These are phyloP conservation scores for Chlamydomonas sp. DNA, from an alignment of 139 green algal species.

Conservation along the genomic window DNA sequence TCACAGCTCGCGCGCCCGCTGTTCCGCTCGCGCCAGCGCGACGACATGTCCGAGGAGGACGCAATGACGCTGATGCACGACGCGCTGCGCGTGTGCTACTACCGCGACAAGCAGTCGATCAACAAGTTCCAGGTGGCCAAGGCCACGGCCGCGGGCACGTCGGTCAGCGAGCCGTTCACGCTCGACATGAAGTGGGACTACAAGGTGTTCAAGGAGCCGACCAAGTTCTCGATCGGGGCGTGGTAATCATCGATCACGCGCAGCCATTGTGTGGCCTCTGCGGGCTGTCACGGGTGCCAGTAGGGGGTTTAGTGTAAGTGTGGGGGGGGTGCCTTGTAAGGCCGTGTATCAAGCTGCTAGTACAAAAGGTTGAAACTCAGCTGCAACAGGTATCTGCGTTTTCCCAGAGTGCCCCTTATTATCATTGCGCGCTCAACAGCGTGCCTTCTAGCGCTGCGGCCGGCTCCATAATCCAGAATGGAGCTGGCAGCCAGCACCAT, in stretches of 20 bases:
- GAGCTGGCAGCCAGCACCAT: too few species aligned
- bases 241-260: constrained; percentile 50
- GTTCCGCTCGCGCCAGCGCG: constrained; percentile 76
- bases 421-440: too few species aligned
- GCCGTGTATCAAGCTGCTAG: too few species aligned
- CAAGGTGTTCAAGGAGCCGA: constrained; percentile 54
- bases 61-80: constrained; percentile 76
- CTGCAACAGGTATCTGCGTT: too few species aligned
- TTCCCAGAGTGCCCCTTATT: too few species aligned
- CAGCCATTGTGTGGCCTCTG: too few species aligned
- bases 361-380: too few species aligned
- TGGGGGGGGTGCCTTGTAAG: too few species aligned
- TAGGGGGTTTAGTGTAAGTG: too few species aligned
- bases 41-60: constrained; percentile 88
- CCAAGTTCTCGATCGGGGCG: constrained; percentile 48
- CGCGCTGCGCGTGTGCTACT: constrained; percentile 74
- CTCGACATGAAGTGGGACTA: constrained; percentile 86
- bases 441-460: too few species aligned
- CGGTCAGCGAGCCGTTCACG: constrained; percentile 82
- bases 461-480: too few species aligned
- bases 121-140: constrained; percentile 93
- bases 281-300: too few species aligned
- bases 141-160: constrained; percentile 48
- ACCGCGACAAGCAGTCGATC: constrained; percentile 90
- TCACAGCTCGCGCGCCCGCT: constrained; percentile 86